Evolutionary conservation across 106 monocot genomes (phyloP), one percentile per base, ranked within the genome.

Genomic region (Dendrobium catenatum): DNA sequence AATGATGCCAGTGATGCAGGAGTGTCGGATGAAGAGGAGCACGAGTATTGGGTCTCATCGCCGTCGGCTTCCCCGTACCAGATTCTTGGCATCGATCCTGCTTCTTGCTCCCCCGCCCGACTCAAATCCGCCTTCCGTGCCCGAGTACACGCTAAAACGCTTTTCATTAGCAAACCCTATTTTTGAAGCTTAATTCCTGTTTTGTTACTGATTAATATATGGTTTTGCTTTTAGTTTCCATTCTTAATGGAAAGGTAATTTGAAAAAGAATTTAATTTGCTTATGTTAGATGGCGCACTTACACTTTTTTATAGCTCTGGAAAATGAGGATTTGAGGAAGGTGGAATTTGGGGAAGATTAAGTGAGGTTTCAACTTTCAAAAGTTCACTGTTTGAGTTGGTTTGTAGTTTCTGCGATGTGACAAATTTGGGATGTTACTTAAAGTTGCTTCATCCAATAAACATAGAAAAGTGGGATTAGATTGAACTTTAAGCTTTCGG

Each of bases 61-160:
- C 86, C 81, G 20, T 83, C 73, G 33, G 86, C 86, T 15, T 82
- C 96, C 3, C 96, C 96, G 4, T 88, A 90, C 78, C 85, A 91
- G 68, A 86, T 93, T 73, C 93, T 96, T 68, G 96, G 96, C 6
- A 68, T 96, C 55, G 87, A 93, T 59, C 82, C 91, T 16, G 54
- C 66, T 16, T 85, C 84, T 59, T 93, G 91, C 91, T 87, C 93
- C 70, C 68, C 83, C 20, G 67, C 78, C 5, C 82, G 86, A 51
- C 88, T 96, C 84, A 96, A 91, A 82, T 81, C 93, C 19, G 93
- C 96, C 72, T 96, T 96, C 70, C 91, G 96, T 17, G 82, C 86
- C 24, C 86, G 91, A 18, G 95, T 95, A 82, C 18, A 27, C 20
- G 31, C 15, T 68, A 42, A 82, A 10, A 27, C 20, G 16, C 8